Evolutionary conservation across 2,329 filamentous ascomycete species (phyloP).

Genomic region (Fusarium austroafricanum): DNA sequence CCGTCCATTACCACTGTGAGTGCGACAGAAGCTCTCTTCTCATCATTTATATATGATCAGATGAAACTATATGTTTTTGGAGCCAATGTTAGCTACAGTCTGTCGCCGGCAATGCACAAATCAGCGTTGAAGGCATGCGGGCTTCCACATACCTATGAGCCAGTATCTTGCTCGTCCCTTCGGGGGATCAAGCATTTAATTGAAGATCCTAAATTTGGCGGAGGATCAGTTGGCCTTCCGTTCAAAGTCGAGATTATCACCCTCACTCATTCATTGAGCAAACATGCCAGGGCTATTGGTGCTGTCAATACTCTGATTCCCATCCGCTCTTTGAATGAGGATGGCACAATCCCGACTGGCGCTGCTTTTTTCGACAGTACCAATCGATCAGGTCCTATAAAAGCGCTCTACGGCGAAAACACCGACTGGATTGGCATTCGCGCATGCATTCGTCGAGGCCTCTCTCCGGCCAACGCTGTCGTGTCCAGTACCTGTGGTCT

Average conservation of each 20-base stretch:
- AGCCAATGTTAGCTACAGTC: slow-evolving; percentile 76
- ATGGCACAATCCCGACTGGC: slow-evolving; percentile 68
- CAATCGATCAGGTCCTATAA: slow-evolving; percentile 73
- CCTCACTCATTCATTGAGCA: slow-evolving; percentile 75
- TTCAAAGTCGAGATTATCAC: slow-evolving; percentile 81
- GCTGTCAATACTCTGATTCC: slow-evolving; percentile 82
- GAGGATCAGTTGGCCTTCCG: slow-evolving; percentile 76
- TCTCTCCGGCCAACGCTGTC: slow-evolving; percentile 78
- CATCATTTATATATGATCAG: slow-evolving; percentile 73
- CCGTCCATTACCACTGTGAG: slow-evolving; percentile 67
- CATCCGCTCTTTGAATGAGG: slow-evolving; percentile 68
- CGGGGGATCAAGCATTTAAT: slow-evolving; percentile 73
- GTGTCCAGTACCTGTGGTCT: slow-evolving; percentile 66
- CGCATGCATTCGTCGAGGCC: slow-evolving; percentile 76
- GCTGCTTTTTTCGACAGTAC: slow-evolving; percentile 62
- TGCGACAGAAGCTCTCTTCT: slow-evolving; percentile 73
- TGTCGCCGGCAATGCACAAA: slow-evolving; percentile 84
- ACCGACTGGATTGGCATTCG: slow-evolving; percentile 85
- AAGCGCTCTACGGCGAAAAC: slow-evolving; percentile 80
- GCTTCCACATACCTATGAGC: slow-evolving; percentile 75
- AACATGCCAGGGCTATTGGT: slow-evolving; percentile 79
- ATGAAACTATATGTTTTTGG: slow-evolving; percentile 81
- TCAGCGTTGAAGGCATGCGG: slow-evolving; percentile 74
- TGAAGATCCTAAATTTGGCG: slow-evolving; percentile 75
- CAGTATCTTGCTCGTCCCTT: slow-evolving; percentile 71